phyloP scores from a whole-genome alignment of 139 green algal genomes.

The Chlorella ohadii region DNA sequence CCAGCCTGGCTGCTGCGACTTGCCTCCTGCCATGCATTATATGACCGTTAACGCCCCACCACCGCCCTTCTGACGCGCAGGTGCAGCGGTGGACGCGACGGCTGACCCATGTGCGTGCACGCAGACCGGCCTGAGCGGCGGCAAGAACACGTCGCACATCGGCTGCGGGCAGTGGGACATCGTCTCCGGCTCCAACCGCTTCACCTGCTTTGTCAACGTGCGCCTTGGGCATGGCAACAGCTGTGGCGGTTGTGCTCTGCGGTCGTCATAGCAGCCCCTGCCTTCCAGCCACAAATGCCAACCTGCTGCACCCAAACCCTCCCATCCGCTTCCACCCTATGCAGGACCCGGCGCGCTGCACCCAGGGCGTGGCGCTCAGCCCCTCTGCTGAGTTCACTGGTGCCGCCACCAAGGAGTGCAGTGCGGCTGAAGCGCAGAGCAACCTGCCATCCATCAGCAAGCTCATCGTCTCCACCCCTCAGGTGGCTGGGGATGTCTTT shows the following conservation, averaged over 20 bases:
- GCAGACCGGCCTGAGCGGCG: conserved; percentile 5
- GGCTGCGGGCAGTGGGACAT: conserved; percentile 27
- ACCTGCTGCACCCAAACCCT: neutral
- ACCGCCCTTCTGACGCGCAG: too few species aligned
- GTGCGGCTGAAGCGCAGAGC: neutral
- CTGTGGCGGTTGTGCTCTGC: too few species aligned
- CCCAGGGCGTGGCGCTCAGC: neutral
- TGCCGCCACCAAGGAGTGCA: neutral
- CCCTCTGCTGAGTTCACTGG: neutral
- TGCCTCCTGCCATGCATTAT: too few species aligned
- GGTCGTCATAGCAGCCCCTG: neutral
- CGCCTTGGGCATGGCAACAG: too few species aligned
- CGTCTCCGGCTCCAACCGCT: conserved; percentile 10
- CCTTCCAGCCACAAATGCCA: neutral
- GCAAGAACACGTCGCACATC: neutral
- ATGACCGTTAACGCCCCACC: too few species aligned
- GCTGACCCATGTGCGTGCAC: conserved; percentile 3
- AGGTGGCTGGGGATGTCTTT: neutral
- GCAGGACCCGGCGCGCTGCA: conserved; percentile 10
- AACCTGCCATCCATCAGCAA: neutral
- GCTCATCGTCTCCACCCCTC: neutral
- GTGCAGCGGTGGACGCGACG: neutral
- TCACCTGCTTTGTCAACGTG: conserved; percentile 8
- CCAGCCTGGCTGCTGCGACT: too few species aligned
- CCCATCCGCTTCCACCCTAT: neutral